phyloP scores from a whole-genome alignment of 2,329 filamentous ascomycete species.

The Alternaria consortialis region DNA sequence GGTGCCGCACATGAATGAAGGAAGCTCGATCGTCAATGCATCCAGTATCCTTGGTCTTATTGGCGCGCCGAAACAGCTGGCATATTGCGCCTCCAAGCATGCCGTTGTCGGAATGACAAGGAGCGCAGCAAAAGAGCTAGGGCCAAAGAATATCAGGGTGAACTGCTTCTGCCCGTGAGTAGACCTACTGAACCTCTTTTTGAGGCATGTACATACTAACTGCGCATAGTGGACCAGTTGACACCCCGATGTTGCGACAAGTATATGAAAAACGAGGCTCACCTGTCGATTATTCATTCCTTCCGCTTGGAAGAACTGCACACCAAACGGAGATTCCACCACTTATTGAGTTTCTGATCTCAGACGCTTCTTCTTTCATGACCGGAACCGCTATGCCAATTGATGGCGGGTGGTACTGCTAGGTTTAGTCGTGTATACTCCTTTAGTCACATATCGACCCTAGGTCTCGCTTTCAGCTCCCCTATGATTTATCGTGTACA shows the following conservation, averaged over 20 bases:
- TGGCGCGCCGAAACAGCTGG: constrained; percentile 49
- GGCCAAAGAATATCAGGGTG: constrained; percentile 45
- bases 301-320: constrained; percentile 37
- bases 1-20: constrained; percentile 52
- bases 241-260: constrained; percentile 48
- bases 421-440: not conserved
- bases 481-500: not conserved
- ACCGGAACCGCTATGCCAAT: constrained; percentile 58
- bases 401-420: constrained; percentile 57
- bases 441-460: not conserved
- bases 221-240: constrained; percentile 35
- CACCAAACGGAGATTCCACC: constrained; percentile 52
- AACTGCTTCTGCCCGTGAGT: constrained; percentile 51
- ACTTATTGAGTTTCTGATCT: constrained; percentile 60
- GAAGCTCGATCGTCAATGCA: constrained; percentile 54
- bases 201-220: constrained; percentile 8
- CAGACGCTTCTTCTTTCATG: constrained; percentile 57
- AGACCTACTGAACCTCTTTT: not conserved
- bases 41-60: constrained; percentile 62
- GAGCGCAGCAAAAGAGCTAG: constrained; percentile 52
- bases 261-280: constrained; percentile 28
- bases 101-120: constrained; percentile 54
- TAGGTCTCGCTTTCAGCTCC: not conserved
- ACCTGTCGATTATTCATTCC: constrained; percentile 30
- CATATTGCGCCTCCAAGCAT: constrained; percentile 53